These are phyloP conservation scores for Fusarium oxysporum DNA, from an alignment of 2,329 filamentous ascomycete genomes.

Conservation along the genomic window DNA sequence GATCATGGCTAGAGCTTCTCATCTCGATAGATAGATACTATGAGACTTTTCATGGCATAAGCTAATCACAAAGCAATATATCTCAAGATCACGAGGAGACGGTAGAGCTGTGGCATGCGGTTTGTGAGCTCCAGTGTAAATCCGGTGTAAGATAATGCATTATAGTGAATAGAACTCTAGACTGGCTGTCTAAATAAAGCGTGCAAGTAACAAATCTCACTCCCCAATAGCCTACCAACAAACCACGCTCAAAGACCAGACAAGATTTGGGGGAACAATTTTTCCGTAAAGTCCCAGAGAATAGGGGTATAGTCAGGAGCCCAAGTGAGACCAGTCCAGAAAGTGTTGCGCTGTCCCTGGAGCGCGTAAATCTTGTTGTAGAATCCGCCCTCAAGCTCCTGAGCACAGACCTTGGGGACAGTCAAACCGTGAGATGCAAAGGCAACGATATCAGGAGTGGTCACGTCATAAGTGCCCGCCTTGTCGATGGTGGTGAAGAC, in stretches of 20 bases:
- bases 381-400: slow-evolving; percentile 49
- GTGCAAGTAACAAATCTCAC: no score
- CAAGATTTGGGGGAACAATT: slow-evolving; percentile 19
- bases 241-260: neutral
- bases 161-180: no score
- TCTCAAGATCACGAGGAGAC: no score
- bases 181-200: no score
- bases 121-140: no score
- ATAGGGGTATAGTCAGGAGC: slow-evolving; percentile 42
- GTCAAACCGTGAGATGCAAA: slow-evolving; percentile 38
- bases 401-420: slow-evolving; percentile 38
- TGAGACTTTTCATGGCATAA: no score
- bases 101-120: no score
- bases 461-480: slow-evolving; percentile 14
- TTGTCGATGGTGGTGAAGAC: slow-evolving; percentile 1
- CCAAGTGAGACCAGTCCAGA: slow-evolving; percentile 49
- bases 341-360: slow-evolving; percentile 52
- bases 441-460: slow-evolving; percentile 20
- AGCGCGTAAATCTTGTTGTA: slow-evolving; percentile 49
- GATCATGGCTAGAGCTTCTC: no score
- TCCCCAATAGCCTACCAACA: no score
- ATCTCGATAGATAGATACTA: no score
- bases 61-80: no score
- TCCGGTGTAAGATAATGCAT: no score
- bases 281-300: slow-evolving; percentile 43